A percentile compares a stretch with the other conserved stretches of the same genome.
phyloP scores from a whole-genome alignment of 495 filamentous ascomycete genomes.

The Tirmania nivea region DNA sequence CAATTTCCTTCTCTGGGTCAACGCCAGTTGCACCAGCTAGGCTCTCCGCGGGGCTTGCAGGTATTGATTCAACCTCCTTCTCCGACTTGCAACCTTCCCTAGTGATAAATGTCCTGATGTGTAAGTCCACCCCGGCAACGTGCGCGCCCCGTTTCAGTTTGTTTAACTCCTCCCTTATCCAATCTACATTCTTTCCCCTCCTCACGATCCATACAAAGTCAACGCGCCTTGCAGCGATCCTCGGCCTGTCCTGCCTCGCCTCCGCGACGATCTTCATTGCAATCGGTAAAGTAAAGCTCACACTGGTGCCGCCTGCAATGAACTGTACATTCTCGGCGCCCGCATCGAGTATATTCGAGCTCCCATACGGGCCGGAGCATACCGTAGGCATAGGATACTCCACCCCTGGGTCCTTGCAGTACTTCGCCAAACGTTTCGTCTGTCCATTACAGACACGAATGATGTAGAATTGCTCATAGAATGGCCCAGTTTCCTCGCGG shows the following conservation, averaged over 20 bases:
- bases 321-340: constrained; percentile 33
- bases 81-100: constrained; percentile 19
- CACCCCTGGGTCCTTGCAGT: constrained; percentile 19
- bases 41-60: not conserved
- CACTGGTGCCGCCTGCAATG: constrained; percentile 42
- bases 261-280: constrained; percentile 26
- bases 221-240: constrained; percentile 10
- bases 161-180: constrained; percentile 35
- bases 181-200: constrained; percentile 29
- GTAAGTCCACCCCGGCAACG: not conserved
- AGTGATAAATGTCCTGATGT: constrained; percentile 36
- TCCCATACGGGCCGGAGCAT: constrained; percentile 38
- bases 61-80: not conserved
- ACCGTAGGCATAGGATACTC: constrained; percentile 27
- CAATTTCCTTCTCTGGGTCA: constrained; percentile 14
- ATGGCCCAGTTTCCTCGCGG: constrained; percentile 12
- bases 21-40: not conserved
- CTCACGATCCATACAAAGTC: constrained; percentile 43
- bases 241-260: constrained; percentile 8
- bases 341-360: constrained; percentile 20
- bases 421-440: constrained; percentile 30
- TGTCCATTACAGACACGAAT: constrained; percentile 38
- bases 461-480: constrained; percentile 34
- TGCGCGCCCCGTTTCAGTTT: constrained; percentile 11
- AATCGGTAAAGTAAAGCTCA: constrained; percentile 39